Conservation (phyloP, 2,329 filamentous ascomycete genomes). For the Apiospora malaysiana region DNA sequence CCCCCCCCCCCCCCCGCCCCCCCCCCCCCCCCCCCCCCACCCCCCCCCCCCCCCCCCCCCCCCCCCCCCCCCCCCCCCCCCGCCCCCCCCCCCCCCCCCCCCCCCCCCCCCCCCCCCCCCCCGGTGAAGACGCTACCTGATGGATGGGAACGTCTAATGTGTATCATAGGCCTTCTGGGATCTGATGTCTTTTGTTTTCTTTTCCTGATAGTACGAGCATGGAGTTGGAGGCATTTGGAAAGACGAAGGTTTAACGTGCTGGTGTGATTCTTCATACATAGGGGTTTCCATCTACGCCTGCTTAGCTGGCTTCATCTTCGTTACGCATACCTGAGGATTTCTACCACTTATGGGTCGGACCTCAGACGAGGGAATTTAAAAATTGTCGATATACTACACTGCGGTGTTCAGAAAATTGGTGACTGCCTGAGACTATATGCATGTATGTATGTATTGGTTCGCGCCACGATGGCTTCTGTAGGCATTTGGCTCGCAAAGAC, state of each 20-base stretch:
- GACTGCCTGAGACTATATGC: neutral
- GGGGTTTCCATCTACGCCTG: neutral
- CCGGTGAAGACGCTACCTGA: neutral
- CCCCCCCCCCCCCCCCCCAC: too few species aligned
- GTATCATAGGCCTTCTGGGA: slow-evolving; percentile 8
- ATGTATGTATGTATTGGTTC: neutral
- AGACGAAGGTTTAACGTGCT: slow-evolving; percentile 4
- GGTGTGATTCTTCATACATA: neutral
- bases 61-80: too few species aligned
- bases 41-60: too few species aligned
- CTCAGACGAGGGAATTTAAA: neutral
- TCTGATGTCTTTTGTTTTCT: neutral
- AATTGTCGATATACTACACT: neutral
- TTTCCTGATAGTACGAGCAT: slow-evolving; percentile 14
- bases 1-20: too few species aligned
- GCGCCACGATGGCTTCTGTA: neutral
- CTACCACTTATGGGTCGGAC: neutral
- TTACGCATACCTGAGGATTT: neutral
- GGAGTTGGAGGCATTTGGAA: slow-evolving; percentile 17
- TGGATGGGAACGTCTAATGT: neutral
- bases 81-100: too few species aligned
- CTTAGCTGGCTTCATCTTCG: neutral
- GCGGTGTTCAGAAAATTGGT: neutral
- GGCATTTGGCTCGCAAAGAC: neutral
- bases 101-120: too few species aligned